A percentile compares a stretch with the other conserved stretches of the same genome.
Conservation (phyloP, 2,329 filamentous ascomycete genomes). For the Plectosphaerella plurivora region DNA sequence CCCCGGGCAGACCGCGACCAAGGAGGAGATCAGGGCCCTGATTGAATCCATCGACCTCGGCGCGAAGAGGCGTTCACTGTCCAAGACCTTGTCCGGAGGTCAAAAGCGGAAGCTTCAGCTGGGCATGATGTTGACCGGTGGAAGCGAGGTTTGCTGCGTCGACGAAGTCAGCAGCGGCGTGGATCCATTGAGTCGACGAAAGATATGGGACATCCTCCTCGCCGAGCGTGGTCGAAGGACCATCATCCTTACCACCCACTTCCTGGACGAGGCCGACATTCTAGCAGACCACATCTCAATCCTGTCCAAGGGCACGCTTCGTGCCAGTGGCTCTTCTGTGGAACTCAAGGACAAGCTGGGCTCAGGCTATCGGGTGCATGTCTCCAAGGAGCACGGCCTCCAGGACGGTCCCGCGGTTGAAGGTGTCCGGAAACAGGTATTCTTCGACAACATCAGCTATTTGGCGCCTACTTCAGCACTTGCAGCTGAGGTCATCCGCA, state of each 20-base stretch:
- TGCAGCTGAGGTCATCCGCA: conserved; percentile 66
- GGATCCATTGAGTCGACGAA: conserved; percentile 60
- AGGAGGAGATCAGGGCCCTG: conserved; percentile 37
- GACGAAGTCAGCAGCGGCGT: conserved; percentile 73
- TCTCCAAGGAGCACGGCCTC: conserved; percentile 37
- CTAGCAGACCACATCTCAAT: conserved; percentile 69
- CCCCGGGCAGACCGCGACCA: conserved; percentile 36
- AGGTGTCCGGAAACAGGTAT: conserved; percentile 51
- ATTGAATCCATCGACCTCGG: conserved; percentile 61
- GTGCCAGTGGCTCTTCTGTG: conserved; percentile 63
- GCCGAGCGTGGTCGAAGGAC: conserved; percentile 33
- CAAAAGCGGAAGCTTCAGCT: conserved; percentile 75
- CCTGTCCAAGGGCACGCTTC: conserved; percentile 61
- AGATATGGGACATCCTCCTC: conserved; percentile 55
- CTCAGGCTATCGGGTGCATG: conserved; percentile 27
- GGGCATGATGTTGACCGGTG: conserved; percentile 75
- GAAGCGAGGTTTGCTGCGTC: conserved; percentile 67
- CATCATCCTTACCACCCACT: conserved; percentile 60
- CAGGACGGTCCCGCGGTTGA: conserved; percentile 45
- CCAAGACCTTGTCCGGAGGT: conserved; percentile 66
- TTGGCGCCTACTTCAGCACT: conserved; percentile 65
- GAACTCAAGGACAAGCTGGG: conserved; percentile 64
- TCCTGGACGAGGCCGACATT: conserved; percentile 69
- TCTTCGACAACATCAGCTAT: conserved; percentile 71
- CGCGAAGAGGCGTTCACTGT: conserved; percentile 55